Evolutionary conservation across 176 grass and related monocot genomes (phyloP).

Genomic region (Aegilops bicornis): DNA sequence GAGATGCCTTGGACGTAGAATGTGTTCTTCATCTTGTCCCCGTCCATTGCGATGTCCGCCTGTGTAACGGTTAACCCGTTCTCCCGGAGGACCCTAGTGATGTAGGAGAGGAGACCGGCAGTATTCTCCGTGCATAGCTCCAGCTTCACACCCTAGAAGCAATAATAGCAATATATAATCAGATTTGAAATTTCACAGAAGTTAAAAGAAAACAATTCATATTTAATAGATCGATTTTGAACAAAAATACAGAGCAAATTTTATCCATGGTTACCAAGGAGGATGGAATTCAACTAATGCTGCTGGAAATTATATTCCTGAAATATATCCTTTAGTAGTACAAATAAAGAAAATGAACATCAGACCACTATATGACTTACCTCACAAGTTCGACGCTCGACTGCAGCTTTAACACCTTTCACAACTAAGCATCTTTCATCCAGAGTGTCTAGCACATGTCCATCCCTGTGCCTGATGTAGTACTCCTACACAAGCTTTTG

Average conservation of each 20-base stretch:
- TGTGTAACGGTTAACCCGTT: conserved; percentile 46
- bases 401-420: conserved; percentile 59
- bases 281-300: neutral
- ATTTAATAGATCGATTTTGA: too few relatives aligned
- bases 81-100: conserved; percentile 50
- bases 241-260: neutral
- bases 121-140: conserved; percentile 52
- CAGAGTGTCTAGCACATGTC: conserved; percentile 31
- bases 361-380: conserved; percentile 5
- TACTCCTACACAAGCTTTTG: conserved; percentile 35
- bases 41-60: conserved; percentile 44
- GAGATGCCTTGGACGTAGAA: conserved; percentile 56
- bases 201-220: too few relatives aligned
- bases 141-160: conserved; percentile 41
- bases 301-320: too few relatives aligned
- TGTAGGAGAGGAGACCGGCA: conserved; percentile 36
- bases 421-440: conserved; percentile 37
- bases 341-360: neutral
- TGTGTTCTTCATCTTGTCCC: conserved; percentile 40
- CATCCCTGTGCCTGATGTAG: conserved; percentile 60
- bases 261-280: neutral
- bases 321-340: too few relatives aligned
- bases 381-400: conserved; percentile 57
- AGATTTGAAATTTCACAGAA: neutral
- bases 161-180: too few relatives aligned